A percentile compares a stretch with the other conserved stretches of the same genome.
Evolutionary conservation across 768 basidiomycete genomes (phyloP).

Genomic region (Podaxis sp.): DNA sequence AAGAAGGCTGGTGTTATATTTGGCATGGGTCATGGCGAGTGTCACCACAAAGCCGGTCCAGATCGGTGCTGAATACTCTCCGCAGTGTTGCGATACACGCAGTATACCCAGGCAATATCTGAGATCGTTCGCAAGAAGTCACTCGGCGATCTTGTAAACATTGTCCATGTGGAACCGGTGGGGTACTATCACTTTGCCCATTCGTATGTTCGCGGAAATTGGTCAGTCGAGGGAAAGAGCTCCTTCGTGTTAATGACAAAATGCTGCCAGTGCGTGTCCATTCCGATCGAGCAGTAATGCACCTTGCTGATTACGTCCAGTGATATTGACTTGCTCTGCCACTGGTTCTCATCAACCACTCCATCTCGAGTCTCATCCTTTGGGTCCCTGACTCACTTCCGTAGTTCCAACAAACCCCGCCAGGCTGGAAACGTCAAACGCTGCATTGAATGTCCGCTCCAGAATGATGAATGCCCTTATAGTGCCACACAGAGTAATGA

Average conservation of each 20-base stretch:
- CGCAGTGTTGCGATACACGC: constrained; percentile 83
- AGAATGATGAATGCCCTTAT: constrained; percentile 69
- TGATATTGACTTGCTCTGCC: constrained; percentile 82
- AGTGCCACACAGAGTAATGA: constrained; percentile 79
- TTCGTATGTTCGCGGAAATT: constrained; percentile 83
- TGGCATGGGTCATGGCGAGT: constrained; percentile 82
- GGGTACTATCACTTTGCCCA: constrained; percentile 90
- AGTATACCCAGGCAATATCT: constrained; percentile 71
- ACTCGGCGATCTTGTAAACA: constrained; percentile 79
- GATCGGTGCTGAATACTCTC: neutral
- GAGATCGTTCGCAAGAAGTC: constrained; percentile 66
- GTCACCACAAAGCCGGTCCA: neutral
- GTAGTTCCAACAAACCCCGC: constrained; percentile 65
- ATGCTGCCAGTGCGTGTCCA: constrained; percentile 73
- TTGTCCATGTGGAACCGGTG: constrained; percentile 82
- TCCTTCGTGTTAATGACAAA: constrained; percentile 88
- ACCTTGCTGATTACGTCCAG: constrained; percentile 34
- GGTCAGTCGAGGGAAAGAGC: constrained; percentile 65
- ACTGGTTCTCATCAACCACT: constrained; percentile 66
- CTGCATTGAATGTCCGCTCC: constrained; percentile 76
- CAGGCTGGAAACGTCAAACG: constrained; percentile 64
- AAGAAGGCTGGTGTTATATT: constrained; percentile 72
- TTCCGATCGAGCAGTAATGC: neutral
- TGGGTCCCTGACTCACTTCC: constrained; percentile 83
- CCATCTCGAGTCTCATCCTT: constrained; percentile 80